Conservation (phyloP, 192 early-diverging fungal genomes). For the Coemansia sp. region DNA sequence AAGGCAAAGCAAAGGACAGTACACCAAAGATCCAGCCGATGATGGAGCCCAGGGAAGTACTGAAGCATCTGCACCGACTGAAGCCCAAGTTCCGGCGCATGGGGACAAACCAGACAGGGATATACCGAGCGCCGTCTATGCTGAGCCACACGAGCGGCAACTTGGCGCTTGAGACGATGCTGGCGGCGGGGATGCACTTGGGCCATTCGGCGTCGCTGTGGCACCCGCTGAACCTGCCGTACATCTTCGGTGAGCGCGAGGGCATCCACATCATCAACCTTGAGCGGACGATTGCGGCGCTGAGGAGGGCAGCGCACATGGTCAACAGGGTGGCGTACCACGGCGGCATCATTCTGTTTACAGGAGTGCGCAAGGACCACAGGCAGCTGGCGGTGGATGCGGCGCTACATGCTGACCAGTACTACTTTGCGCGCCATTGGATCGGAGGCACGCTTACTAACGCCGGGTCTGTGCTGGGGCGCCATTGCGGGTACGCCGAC, state of each 20-base stretch:
- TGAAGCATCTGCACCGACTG: conserved; percentile 17
- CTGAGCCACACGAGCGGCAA: conserved; percentile 28
- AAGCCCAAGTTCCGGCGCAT: conserved; percentile 14
- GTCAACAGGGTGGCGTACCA: conserved; percentile 68
- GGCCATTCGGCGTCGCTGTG: conserved; percentile 78
- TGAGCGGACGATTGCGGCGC: conserved; percentile 82
- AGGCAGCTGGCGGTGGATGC: conserved; percentile 74
- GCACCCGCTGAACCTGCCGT: conserved; percentile 82
- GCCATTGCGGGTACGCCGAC: conserved; percentile 12
- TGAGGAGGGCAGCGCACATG: conserved; percentile 81
- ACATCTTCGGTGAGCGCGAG: conserved; percentile 85
- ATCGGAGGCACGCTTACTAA: conserved; percentile 90
- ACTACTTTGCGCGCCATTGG: conserved; percentile 82
- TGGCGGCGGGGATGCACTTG: conserved; percentile 87
- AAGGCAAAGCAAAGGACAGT: too few relatives aligned
- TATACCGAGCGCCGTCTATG: neutral
- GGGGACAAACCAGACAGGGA: conserved; percentile 14
- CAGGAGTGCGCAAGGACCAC: conserved; percentile 75
- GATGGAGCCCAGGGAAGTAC: neutral
- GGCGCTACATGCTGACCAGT: conserved; percentile 73
- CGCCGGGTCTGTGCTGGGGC: conserved; percentile 40
- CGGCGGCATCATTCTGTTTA: conserved; percentile 85
- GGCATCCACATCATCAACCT: conserved; percentile 94
- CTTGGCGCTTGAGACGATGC: conserved; percentile 66
- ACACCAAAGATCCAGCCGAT: neutral